A percentile compares a stretch with the other conserved stretches of the same genome.
phyloP scores from a whole-genome alignment of 225 moss, liverwort and hornwort genomes.

The Sphagnum tenellum region DNA sequence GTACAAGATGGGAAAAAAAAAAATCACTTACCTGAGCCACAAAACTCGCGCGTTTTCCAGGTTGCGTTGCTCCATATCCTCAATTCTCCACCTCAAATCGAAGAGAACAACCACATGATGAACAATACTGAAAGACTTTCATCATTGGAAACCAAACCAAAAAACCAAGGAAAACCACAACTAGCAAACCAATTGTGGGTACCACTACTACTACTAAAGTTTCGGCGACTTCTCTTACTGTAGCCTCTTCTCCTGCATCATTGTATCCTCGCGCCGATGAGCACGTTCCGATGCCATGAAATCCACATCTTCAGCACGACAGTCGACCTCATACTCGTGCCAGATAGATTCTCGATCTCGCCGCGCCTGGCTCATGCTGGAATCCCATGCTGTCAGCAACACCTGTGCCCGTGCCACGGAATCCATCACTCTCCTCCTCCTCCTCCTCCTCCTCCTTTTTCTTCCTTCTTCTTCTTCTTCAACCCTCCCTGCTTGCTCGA shows the following conservation, averaged over 20 bases:
- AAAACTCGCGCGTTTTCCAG: conserved; percentile 37
- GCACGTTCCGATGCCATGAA: conserved; percentile 15
- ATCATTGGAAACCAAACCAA: no score
- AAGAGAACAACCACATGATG: not conserved
- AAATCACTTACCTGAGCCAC: conserved; percentile 34
- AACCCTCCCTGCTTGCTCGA: no score
- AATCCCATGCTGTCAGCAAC: conserved; percentile 46
- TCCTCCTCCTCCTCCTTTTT: no score
- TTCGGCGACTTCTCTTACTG: conserved; percentile 6
- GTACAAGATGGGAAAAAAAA: no score
- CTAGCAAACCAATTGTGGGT: not conserved
- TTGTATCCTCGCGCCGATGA: conserved; percentile 13
- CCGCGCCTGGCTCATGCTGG: conserved; percentile 56
- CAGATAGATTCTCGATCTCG: conserved; percentile 38
- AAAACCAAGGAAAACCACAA: not conserved
- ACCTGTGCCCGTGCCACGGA: conserved; percentile 39
- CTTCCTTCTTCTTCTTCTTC: no score
- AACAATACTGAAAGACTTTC: no score
- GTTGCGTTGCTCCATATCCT: conserved; percentile 55
- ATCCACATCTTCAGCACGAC: conserved; percentile 26
- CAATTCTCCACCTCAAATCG: conserved; percentile 11
- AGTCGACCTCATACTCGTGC: conserved; percentile 16
- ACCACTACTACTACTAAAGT: not conserved
- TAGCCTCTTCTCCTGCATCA: conserved; percentile 23
- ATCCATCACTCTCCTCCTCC: conserved; percentile 19